Base-by-base conservation (phyloP, 208 protist genomes). In the Wallacemonas rigidus region DNA sequence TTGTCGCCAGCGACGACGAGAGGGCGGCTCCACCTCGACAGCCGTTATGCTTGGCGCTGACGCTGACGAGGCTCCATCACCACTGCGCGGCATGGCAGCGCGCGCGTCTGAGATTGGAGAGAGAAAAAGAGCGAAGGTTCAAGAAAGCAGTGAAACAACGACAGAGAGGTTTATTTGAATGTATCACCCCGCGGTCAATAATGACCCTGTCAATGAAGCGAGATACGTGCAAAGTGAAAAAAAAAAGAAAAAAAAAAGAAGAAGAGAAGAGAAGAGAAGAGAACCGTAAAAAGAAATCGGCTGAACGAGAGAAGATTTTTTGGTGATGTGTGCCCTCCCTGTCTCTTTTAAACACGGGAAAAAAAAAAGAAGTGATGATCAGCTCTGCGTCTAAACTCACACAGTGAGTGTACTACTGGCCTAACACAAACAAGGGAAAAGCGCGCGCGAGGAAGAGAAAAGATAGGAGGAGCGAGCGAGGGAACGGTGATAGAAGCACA, bases 51-150 rank as follows among this genome's bases (percentile, higher is more conserved):
- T 4, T 41, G 60, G 47, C n/a, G 4, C 60, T 38, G 60, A 51
- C 11, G 11, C 53, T 26, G 9, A 36, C 9, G 53, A 15, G 5
- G 5, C 5, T 39, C 3, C 40, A 2, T 51, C 41, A 41, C 50
- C 60, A 6, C 15, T 36, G 40, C 40, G n/a, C 36, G 57, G 57
- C 57, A 63, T 63, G 0, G 26, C 26, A 26, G 26, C 26, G 26
- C 26, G 9, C 15, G 43, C 61, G 54, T 45, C 12, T 51, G 50
- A 76, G 63, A 55, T 63, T 35, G 61, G 53, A 65, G 69, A 69
- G 61, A 63, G 76, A 61, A 67, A 58, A 11, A 62, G 35, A 69
- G 17, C 3, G 68, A 69, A 79, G 6, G 53, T 8, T 58, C n/a
- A 58, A n/a, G 9, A 58, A 70, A 48, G 63, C 26, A 44, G 9